Evolutionary conservation across 2,329 filamentous ascomycete genomes (phyloP).

Genomic region (Periglandula ipomoeae): DNA sequence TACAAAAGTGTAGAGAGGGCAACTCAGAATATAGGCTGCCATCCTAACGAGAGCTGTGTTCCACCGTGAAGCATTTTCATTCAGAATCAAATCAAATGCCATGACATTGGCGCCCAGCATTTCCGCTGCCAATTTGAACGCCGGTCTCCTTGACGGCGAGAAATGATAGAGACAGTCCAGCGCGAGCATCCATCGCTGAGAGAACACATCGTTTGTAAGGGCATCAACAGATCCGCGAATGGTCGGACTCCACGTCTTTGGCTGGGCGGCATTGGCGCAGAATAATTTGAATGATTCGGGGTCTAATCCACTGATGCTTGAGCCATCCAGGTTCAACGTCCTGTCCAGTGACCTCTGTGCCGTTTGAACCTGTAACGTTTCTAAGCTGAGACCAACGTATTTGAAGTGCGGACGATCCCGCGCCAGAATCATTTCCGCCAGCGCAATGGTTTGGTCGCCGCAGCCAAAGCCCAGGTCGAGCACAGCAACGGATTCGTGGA

Average conservation of each 20-base stretch:
- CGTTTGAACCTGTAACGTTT: conserved; percentile 32
- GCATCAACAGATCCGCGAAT: conserved; percentile 18
- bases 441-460: conserved; percentile 44
- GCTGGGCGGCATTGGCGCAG: conserved; percentile 39
- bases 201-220: conserved; percentile 15
- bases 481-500: conserved; percentile 21
- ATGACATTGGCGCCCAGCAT: conserved; percentile 39
- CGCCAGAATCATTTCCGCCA: conserved; percentile 23
- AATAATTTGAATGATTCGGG: conserved; percentile 28
- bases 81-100: conserved; percentile 44
- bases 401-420: conserved; percentile 20
- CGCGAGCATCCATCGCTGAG: conserved; percentile 41
- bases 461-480: conserved; percentile 51
- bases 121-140: conserved; percentile 32
- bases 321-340: conserved; percentile 13
- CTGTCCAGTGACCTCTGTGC: conserved; percentile 23
- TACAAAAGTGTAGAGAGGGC: conserved; percentile 39
- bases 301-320: background rate
- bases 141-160: conserved; percentile 36
- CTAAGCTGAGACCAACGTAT: conserved; percentile 46
- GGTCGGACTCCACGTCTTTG: conserved; percentile 28
- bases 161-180: conserved; percentile 51
- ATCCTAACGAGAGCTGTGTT: conserved; percentile 27
- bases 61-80: conserved; percentile 17
- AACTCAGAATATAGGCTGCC: conserved; percentile 36